Evolutionary conservation across 2,329 filamentous ascomycete genomes (phyloP).

Genomic region (Colletotrichum cuscutae): DNA sequence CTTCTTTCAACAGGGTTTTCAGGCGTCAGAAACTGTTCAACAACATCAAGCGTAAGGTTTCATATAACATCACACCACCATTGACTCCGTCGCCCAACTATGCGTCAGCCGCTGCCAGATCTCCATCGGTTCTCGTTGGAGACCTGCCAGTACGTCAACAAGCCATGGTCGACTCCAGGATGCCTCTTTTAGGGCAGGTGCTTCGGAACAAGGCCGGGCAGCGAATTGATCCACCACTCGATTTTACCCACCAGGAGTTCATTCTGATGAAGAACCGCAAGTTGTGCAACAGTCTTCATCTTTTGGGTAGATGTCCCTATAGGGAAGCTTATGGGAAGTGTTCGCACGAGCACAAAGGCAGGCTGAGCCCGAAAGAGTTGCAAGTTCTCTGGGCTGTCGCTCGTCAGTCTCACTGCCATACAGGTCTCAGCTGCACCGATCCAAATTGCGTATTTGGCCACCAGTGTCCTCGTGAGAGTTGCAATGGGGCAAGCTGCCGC

Average conservation of each 20-base stretch:
- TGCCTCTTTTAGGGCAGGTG: background rate
- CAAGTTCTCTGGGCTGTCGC: conserved; percentile 44
- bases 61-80: conserved; percentile 36
- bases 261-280: conserved; percentile 41
- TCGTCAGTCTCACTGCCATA: conserved; percentile 41
- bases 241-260: conserved; percentile 36
- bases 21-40: conserved; percentile 39
- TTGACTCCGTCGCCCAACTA: conserved; percentile 36
- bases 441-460: conserved; percentile 38
- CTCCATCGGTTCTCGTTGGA: background rate
- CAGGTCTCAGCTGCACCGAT: conserved; percentile 41
- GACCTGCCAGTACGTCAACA: background rate
- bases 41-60: conserved; percentile 36
- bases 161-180: background rate
- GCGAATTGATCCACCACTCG: conserved; percentile 41
- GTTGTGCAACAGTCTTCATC: conserved; percentile 47
- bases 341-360: conserved; percentile 40
- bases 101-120: conserved; percentile 31
- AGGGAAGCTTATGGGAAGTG: conserved; percentile 36
- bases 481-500: conserved; percentile 29
- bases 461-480: conserved; percentile 35
- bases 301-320: conserved; percentile 40
- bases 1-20: conserved; percentile 40
- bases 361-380: conserved; percentile 37
- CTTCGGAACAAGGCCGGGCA: conserved; percentile 41